Conservation (phyloP, 495 filamentous ascomycete genomes). For the Penicillium verhagenii region DNA sequence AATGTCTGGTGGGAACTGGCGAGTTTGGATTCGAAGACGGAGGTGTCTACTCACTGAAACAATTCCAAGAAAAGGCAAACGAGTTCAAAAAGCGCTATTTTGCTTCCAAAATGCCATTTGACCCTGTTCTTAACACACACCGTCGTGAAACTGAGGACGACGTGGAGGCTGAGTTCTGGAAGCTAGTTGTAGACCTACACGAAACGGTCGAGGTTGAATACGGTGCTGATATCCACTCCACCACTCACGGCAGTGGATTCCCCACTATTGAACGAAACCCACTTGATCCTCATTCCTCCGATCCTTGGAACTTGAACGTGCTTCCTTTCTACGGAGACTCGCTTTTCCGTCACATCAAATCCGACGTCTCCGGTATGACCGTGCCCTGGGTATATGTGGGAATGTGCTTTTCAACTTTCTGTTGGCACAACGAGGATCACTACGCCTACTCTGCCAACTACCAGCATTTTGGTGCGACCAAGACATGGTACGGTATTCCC, state of each 20-base stretch:
- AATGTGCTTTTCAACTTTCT: constrained; percentile 99
- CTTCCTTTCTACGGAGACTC: constrained; percentile 89
- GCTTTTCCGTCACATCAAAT: constrained; percentile 94
- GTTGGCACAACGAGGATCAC: constrained; percentile 99
- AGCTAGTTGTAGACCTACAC: constrained; percentile 84
- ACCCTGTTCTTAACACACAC: constrained; percentile 76
- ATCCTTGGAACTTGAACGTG: constrained; percentile 96
- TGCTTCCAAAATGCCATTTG: constrained; percentile 83
- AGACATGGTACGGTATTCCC: constrained; percentile 99
- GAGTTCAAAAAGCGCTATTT: constrained; percentile 95
- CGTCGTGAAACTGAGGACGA: constrained; percentile 89
- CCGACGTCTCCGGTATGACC: constrained; percentile 99
- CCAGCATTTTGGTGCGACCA: constrained; percentile 97
- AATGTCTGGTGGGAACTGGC: constrained; percentile 92
- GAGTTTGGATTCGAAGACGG: constrained; percentile 99
- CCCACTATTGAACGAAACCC: constrained; percentile 93
- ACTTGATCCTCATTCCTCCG: constrained; percentile 75
- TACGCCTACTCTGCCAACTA: constrained; percentile 98
- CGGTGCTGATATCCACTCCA: constrained; percentile 97
- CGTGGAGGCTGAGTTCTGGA: constrained; percentile 96
- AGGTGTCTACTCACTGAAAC: constrained; percentile 89
- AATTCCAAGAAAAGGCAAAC: constrained; percentile 95
- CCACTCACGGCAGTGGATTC: constrained; percentile 96
- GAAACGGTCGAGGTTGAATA: constrained; percentile 98
- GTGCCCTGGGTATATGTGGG: constrained; percentile 99